These are phyloP conservation scores for Apiospora malaysiana DNA, from an alignment of 2,329 filamentous ascomycete species.

Conservation along the genomic window DNA sequence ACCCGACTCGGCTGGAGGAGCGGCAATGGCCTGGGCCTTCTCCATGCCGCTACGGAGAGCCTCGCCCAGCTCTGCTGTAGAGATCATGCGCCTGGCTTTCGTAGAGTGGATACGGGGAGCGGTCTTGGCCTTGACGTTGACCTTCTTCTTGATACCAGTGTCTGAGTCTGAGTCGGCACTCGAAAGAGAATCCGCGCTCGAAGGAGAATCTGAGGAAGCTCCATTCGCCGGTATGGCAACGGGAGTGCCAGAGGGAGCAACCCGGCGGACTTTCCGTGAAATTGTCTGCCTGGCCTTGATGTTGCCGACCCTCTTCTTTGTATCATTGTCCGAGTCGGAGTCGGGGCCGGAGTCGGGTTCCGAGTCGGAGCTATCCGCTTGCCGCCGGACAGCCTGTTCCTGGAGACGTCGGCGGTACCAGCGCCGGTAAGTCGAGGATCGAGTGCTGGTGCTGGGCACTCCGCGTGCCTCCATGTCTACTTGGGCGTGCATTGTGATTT, in stretches of 20 bases:
- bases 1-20: neutral
- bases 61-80: neutral
- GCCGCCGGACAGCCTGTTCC: neutral
- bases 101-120: neutral
- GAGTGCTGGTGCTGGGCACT: neutral
- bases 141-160: neutral
- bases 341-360: slow-evolving; percentile 26
- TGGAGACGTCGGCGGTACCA: slow-evolving; percentile 2
- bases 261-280: neutral
- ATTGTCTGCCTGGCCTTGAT: neutral
- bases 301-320: neutral
- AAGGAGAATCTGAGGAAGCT: neutral
- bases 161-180: neutral
- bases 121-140: neutral
- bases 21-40: neutral
- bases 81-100: neutral
- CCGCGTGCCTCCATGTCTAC: neutral
- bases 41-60: neutral
- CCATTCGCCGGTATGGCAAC: neutral
- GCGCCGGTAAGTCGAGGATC: neutral
- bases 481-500: neutral
- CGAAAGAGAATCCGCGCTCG: neutral
- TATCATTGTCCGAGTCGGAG: neutral
- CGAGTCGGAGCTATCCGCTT: neutral
- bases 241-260: neutral